These are phyloP conservation scores for Punctularia strigosozonata DNA, from an alignment of 768 basidiomycete species.

Conservation along the genomic window DNA sequence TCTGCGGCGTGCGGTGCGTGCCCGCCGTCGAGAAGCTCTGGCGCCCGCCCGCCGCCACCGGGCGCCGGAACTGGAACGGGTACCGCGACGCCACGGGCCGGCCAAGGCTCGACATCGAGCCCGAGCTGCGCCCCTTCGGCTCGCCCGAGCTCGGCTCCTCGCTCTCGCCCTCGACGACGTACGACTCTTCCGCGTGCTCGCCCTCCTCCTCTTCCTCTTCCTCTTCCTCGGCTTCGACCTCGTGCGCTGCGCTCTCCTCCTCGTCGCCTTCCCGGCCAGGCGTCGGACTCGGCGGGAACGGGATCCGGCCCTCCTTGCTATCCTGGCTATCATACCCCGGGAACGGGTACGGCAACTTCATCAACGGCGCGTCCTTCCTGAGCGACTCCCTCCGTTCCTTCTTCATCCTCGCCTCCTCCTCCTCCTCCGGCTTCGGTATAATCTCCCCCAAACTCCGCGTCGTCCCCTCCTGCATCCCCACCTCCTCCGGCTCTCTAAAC, in stretches of 20 bases:
- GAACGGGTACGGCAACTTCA: constrained; percentile 63
- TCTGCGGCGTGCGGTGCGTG: constrained; percentile 20
- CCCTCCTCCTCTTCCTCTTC: constrained; percentile 23
- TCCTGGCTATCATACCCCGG: constrained; percentile 45
- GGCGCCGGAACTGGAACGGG: constrained; percentile 56
- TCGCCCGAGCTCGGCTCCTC: constrained; percentile 37
- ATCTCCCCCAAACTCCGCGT: constrained; percentile 13
- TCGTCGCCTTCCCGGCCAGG: constrained; percentile 24
- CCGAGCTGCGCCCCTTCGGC: constrained; percentile 41
- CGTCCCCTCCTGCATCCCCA: constrained; percentile 12
- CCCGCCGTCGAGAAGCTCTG: constrained; percentile 20
- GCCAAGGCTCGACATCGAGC: constrained; percentile 79
- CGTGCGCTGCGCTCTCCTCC: constrained; percentile 13
- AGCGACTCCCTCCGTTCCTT: constrained; percentile 24
- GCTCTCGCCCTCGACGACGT: constrained; percentile 23
- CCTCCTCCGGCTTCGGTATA: constrained; percentile 23
- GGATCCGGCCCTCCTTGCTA: constrained; percentile 44
- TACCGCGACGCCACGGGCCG: constrained; percentile 62
- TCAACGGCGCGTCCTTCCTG: constrained; percentile 23
- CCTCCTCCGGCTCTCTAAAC: constrained; percentile 41
- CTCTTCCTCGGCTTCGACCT: constrained; percentile 13
- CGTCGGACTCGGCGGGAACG: constrained; percentile 62
- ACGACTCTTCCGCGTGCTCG: constrained; percentile 31
- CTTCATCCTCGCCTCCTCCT: constrained; percentile 38
- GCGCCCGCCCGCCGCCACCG: constrained; percentile 33